Percentiles rank a stretch among this genome's conserved stretches.
These are phyloP conservation scores for Hypomontagnella monticulosa DNA, from an alignment of 495 filamentous ascomycete species.

Conservation along the genomic window DNA sequence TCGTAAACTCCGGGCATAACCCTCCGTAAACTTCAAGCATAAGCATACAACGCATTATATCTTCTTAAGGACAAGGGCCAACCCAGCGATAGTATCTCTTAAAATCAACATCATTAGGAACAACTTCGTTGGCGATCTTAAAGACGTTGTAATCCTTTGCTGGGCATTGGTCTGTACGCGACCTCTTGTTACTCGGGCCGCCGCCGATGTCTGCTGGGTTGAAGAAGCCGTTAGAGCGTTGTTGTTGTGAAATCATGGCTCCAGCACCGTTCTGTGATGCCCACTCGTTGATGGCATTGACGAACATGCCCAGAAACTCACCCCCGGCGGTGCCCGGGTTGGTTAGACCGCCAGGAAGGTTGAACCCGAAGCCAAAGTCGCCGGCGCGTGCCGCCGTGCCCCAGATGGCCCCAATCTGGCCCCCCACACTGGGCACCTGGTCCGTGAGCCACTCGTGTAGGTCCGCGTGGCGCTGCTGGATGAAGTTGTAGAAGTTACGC, in stretches of 20 bases:
- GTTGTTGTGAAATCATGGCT: background rate
- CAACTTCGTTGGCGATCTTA: too few species aligned
- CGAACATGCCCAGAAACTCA: background rate
- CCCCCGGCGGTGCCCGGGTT: background rate
- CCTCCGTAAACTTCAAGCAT: too few species aligned
- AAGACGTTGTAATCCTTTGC: too few species aligned
- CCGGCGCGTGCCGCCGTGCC: background rate
- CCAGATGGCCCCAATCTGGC: background rate
- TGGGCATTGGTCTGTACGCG: too few species aligned
- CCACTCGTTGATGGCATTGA: background rate
- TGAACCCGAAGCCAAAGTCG: background rate
- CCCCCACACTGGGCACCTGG: background rate
- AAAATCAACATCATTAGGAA: too few species aligned
- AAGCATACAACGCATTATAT: too few species aligned
- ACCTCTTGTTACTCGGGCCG: background rate
- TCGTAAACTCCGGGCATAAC: too few species aligned
- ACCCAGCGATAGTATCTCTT: too few species aligned
- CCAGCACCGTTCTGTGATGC: background rate
- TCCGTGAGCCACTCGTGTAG: background rate
- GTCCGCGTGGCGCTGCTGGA: background rate
- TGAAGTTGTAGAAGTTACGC: background rate
- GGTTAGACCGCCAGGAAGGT: background rate
- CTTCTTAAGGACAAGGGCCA: too few species aligned
- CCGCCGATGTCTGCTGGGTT: background rate
- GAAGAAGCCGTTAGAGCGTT: conserved; percentile 1